Base-by-base conservation (phyloP, 371 early-diverging fungal genomes). In the Rhizopus sp. region DNA sequence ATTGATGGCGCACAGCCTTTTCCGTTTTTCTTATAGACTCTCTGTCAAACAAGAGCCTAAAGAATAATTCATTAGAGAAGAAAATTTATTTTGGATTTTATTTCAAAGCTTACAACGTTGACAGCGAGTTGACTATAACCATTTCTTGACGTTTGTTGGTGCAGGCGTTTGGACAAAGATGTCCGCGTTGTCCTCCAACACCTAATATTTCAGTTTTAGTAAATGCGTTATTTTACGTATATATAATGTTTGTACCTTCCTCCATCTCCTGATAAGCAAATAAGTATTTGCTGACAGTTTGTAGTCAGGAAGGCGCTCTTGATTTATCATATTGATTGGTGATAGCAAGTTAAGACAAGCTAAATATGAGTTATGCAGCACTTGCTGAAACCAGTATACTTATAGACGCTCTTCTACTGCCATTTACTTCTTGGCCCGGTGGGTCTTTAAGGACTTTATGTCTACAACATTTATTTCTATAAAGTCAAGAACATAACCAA, bases 31-130 rank as follows among this genome's bases (percentile, higher is more conserved):
- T n/a, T n/a, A n/a, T n/a, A n/a, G n/a, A n/a, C n/a, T n/a, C n/a
- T n/a, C n/a, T n/a, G 17, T 45, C 45, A 17, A 45, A 3, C 45
- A 45, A 45, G 17, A 45, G 17, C 17, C 45, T 45, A 45, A 17
- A 45, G 17, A 5, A 45, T 45, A 17, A 45, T 45, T 23, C 8
- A 17, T 45, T 45, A 23, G 35, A 35, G 35, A 35, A 35, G 35
- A 9, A 9, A 9, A 9, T 9, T 35, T 35, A 35, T 35, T 35
- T 35, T 35, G 5, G 35, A 35, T 35, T 35, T 35, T 35, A 35
- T 7, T 35, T 35, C 35, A 35, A 35, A 9, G 9, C 35, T 35
- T 35, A 35, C 35, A 35, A 9, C 9, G 35, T 35, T 9, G 35
- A 35, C 35, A 35, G 9, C 7, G 35, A 35, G 9, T 35, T 35